A percentile compares a stretch with the other conserved stretches of the same genome.
These are phyloP conservation scores for Pseudogymnoascus sp. DNA, from an alignment of 2,329 filamentous ascomycete species.

Conservation along the genomic window DNA sequence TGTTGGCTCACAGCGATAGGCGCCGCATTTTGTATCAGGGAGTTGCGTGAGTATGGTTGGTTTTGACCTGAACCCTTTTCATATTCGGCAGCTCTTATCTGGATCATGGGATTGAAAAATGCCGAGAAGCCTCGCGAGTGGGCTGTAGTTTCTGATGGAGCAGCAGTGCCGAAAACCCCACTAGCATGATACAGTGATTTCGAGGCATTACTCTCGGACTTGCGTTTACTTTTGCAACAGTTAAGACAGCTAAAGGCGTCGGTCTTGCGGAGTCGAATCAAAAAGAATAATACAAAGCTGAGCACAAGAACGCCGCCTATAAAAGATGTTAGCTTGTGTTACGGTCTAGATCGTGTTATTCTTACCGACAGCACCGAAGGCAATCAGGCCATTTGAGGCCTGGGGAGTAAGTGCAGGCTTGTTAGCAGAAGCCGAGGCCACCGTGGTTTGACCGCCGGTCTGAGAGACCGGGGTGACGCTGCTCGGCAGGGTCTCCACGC, in stretches of 20 bases:
- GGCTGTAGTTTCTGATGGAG: neutral
- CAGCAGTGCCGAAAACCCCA: neutral
- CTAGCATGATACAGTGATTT: neutral
- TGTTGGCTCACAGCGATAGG: neutral
- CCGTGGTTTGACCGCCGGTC: neutral
- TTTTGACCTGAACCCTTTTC: neutral
- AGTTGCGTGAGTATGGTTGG: neutral
- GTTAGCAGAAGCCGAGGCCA: neutral
- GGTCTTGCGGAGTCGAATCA: neutral
- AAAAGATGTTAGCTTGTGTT: neutral
- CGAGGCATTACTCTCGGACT: neutral
- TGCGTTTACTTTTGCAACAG: neutral
- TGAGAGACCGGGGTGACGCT: neutral
- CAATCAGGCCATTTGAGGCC: neutral
- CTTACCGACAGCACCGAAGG: slow-evolving; percentile 2
- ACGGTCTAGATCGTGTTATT: neutral
- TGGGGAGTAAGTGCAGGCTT: neutral
- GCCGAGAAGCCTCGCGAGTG: slow-evolving; percentile 1
- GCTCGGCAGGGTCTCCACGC: neutral
- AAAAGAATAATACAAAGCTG: neutral
- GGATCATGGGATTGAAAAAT: slow-evolving; percentile 7
- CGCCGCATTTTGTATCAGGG: neutral
- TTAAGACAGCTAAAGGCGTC: neutral
- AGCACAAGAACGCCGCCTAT: neutral
- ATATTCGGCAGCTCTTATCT: neutral